Base-by-base conservation (phyloP, 768 basidiomycete species). In the Flagelloscypha sp. region DNA sequence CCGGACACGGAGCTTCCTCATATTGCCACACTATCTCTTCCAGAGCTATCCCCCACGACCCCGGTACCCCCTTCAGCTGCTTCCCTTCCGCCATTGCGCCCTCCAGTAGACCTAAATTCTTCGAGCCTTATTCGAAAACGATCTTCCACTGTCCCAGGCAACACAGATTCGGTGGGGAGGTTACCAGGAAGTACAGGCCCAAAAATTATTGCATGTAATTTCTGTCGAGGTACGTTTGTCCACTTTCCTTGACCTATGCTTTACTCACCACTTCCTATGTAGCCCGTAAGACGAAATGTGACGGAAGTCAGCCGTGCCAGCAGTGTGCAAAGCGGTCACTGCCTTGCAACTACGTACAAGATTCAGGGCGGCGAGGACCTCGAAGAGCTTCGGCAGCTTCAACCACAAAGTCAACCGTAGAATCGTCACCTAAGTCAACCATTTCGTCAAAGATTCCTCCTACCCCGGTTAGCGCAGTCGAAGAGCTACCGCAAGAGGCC, bases 281-380 rank as follows among this genome's bases (percentile, higher is more conserved):
- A 87, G 86, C 85, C 23, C 86, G 86, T 41, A 89, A 89, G 63
- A 89, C 86, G 13, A 81, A 85, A 54, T 89, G 86, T 48, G 86
- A 89, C 55, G 86, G 86, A 25, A 81, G 70, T n/a, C 84, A 84
- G 20, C 71, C 79, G 18, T 89, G 86, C 54, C 76, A 81, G 36
- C 86, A 84, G 58, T 89, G 86, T 56, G 74, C 79, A 40, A 80
- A 83, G 41, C 67, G 86, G 45, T 71, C 73, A 27, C 66, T 88
- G 52, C 66, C 71, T 28, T 89, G 86, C 65, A 83, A 78, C 55
- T 89, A 88, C 59, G 79, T 80, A 27, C 82, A 87, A 49, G 83
- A 85, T 45, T 61, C n/a, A n/a, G n/a, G n/a, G n/a, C n/a, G n/a
- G n/a, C n/a, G n/a, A n/a, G n/a, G n/a, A n/a, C n/a, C n/a, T n/a